Evolutionary conservation across 2,329 filamentous ascomycete genomes (phyloP), one percentile per base, ranked within the genome.

Genomic region (Phialophora chinensis): DNA sequence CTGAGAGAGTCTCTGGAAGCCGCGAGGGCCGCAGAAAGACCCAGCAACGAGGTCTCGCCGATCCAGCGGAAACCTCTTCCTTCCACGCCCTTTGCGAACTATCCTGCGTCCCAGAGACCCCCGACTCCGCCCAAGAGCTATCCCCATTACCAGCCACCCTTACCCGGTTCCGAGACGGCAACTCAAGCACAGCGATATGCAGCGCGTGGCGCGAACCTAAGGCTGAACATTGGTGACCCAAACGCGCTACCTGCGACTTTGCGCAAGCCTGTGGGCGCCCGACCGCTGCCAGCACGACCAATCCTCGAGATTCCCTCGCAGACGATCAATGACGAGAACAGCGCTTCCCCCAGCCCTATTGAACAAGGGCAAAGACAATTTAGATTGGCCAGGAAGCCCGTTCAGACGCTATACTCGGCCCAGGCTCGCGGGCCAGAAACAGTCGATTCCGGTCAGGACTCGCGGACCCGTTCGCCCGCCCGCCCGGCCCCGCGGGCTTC

Each of bases 1-100:
- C 67, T 82, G 25, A 74, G 80, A 17, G 73, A 79, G 57, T 75
- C 79, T 69, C 73, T 77, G 56, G 78, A 80, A 67, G 71, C 76
- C 55, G 76, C 80, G 63, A 75, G 58, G 14, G 25, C 33, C 4
- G 57, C 66, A 42, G 63, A 68, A 38, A 60, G 62, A 47, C 47
- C 53, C 59, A 56, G 31, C 53, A 49, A 49, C 27, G 44, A 58
- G 23, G 47, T 63, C 60, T 33, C 60, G 6, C 60, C 70, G 14
- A 70, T 73, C 42, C 67, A 66, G 57, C 69, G 72, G 23, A 74
- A 74, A 56, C 73, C 73, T 62, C 61, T 73, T 44, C 72, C 72
- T 31, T 47, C 67, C 7, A 53, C 69, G 27, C 66, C 67, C 27
- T 65, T 66, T 50, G 61, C 65, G 29, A 72, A 72, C 35, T 67